Conservation (phyloP, 2,329 filamentous ascomycete genomes). For the Colletotrichum sidae region DNA sequence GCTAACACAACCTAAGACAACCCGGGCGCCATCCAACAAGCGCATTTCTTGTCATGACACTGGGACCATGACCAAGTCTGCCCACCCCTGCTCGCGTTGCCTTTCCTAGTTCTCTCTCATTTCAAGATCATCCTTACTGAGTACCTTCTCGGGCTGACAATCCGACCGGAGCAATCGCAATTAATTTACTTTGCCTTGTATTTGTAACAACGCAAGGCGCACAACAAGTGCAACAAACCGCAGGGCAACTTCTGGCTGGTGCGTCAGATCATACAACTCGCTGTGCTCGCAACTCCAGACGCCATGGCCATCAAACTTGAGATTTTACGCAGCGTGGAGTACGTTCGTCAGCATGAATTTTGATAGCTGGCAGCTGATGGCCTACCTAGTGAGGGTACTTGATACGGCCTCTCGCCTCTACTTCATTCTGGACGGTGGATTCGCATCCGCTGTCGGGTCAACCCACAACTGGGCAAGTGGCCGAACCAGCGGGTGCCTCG, state of each 20-base stretch:
- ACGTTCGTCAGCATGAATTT: too few relatives aligned
- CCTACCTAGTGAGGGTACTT: too few relatives aligned
- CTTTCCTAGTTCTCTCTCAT: neutral
- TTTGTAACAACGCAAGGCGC: too few relatives aligned
- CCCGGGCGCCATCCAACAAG: conserved; percentile 23
- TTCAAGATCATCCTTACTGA: neutral
- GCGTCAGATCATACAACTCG: too few relatives aligned
- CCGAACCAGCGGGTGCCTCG: neutral
- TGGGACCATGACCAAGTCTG: neutral
- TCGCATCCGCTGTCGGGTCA: conserved; percentile 23
- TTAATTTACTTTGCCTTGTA: neutral
- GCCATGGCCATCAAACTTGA: too few relatives aligned
- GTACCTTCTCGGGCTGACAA: neutral
- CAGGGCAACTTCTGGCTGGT: too few relatives aligned
- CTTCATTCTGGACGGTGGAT: neutral
- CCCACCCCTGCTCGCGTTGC: conserved; percentile 14
- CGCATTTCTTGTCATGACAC: conserved; percentile 21
- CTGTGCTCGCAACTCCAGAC: too few relatives aligned
- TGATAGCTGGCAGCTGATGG: too few relatives aligned
- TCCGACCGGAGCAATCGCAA: conserved; percentile 21
- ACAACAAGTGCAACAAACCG: too few relatives aligned
- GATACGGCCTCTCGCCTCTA: too few relatives aligned
- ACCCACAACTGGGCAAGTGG: neutral
- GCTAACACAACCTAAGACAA: conserved; percentile 33
- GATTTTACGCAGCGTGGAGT: too few relatives aligned